A percentile compares a stretch with the other conserved stretches of the same genome.
Conservation (phyloP, 2,329 filamentous ascomycete genomes). For the Neophaeococcomyces aloes region DNA sequence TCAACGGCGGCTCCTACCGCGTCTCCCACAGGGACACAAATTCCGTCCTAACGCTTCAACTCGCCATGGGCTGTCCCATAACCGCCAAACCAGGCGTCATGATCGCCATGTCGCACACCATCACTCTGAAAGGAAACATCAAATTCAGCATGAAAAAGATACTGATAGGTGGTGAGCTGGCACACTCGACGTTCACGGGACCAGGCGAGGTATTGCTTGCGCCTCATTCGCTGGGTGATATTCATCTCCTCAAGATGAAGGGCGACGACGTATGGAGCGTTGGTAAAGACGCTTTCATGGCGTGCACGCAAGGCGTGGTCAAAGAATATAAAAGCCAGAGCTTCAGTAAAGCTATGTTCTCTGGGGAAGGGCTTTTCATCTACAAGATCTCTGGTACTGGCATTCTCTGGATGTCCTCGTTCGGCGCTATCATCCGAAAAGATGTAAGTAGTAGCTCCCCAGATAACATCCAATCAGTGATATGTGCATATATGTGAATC, state of each 20-base stretch:
- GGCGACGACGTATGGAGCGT: slow-evolving; percentile 66
- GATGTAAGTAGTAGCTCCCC: slow-evolving; percentile 62
- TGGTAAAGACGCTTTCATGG: slow-evolving; percentile 77
- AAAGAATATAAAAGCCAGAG: slow-evolving; percentile 82
- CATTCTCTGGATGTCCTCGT: slow-evolving; percentile 79
- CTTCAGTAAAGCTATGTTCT: slow-evolving; percentile 83
- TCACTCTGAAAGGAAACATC: slow-evolving; percentile 70
- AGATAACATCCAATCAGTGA: neutral
- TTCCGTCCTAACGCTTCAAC: slow-evolving; percentile 75
- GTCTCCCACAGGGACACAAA: slow-evolving; percentile 90
- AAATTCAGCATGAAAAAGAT: slow-evolving; percentile 90
- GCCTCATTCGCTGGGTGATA: slow-evolving; percentile 69
- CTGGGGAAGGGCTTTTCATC: slow-evolving; percentile 81
- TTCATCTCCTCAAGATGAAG: slow-evolving; percentile 64
- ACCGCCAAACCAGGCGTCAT: slow-evolving; percentile 73
- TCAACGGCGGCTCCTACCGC: slow-evolving; percentile 89
- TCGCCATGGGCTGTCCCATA: slow-evolving; percentile 80
- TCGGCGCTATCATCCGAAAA: slow-evolving; percentile 90
- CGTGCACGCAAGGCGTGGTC: slow-evolving; percentile 72
- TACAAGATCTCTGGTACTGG: slow-evolving; percentile 76
- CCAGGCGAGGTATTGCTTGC: slow-evolving; percentile 84
- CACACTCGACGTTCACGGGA: slow-evolving; percentile 69
- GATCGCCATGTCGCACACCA: slow-evolving; percentile 87
- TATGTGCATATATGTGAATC: too few species aligned
- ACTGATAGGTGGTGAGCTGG: slow-evolving; percentile 69